Evolutionary conservation across 805 yeast genomes (phyloP).

Genomic region (Maudiozyma barnettii): DNA sequence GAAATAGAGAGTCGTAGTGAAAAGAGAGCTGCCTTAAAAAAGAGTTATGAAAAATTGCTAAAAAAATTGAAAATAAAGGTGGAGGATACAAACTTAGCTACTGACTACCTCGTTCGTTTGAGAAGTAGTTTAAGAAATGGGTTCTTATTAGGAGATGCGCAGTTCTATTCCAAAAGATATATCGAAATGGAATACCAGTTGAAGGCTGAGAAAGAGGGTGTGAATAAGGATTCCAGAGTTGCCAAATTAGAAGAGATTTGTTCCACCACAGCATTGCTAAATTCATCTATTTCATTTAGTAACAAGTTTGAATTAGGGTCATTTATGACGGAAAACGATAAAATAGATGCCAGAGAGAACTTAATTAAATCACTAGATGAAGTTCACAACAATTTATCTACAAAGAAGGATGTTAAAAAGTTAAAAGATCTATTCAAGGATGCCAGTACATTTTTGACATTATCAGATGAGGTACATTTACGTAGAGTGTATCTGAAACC

Average conservation of each 20-base stretch:
- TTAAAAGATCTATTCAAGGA: constrained; percentile 36
- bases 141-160: constrained; percentile 45
- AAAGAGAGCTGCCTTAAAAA: constrained; percentile 28
- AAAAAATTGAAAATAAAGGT: constrained; percentile 15
- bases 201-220: constrained; percentile 29
- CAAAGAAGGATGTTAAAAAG: constrained; percentile 28
- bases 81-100: constrained; percentile 31
- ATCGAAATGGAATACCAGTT: constrained; percentile 38
- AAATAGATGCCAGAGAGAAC: constrained; percentile 17
- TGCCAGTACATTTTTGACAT: constrained; percentile 23
- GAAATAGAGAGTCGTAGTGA: constrained; percentile 34
- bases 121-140: constrained; percentile 53
- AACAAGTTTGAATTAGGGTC: constrained; percentile 18
- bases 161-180: constrained; percentile 46
- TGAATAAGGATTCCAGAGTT: constrained; percentile 23
- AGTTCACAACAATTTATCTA: constrained; percentile 5
- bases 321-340: constrained; percentile 27
- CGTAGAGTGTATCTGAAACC: constrained; percentile 45
- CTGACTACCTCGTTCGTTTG: constrained; percentile 44
- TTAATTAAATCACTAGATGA: constrained; percentile 17
- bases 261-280: constrained; percentile 8
- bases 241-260: constrained; percentile 14
- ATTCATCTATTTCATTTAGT: constrained; percentile 18
- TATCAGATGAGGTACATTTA: constrained; percentile 32
- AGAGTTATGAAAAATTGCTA: constrained; percentile 25